Base-by-base conservation (phyloP, 1,284 basidiomycete genomes). In the Ceratobasidium sp. region DNA sequence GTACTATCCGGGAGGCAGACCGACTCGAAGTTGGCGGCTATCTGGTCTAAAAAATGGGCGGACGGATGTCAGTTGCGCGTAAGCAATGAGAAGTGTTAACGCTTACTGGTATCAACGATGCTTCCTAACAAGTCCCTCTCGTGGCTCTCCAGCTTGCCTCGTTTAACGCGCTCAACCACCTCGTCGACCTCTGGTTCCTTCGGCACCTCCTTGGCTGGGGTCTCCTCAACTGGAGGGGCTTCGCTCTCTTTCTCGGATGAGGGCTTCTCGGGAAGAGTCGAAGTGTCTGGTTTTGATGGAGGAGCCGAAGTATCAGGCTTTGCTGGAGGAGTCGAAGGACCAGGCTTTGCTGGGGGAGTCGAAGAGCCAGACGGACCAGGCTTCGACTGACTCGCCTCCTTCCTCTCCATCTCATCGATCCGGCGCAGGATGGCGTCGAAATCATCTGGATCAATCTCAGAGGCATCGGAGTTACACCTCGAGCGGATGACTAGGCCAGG, bases 1-100 rank as follows among this genome's bases (percentile, higher is more conserved):
- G 95, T 97, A 83, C 93, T 92, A 23, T 90, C 85, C 15, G 95
- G 95, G 49, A 97, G 89, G 84, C 96, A 95, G 23, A 97, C 95
- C 81, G 96, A 93, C 71, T 88, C 87, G 85, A 97, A 97, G 0
- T 92, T 91, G 7, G 95, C 95, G 18, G 92, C 89, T 86, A 95
- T 91, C 0, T 92, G 88, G 53, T 85, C 93, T 94, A 81, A 10
- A 33, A 33, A 33, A 33, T 33, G 1, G 33, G 33, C 33, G 33
- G 4, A 33, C 33, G 33, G 4, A 33, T 33, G 33, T 33, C 4
- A 33, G 33, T 33, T 33, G 33, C 33, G 33, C 33, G 33, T 33
- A 33, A 33, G 33, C 33, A 20, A n/a, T 12, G 18, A 51, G 18
- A 44, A 33, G 40, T 9, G 33, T 23, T 12, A 15, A 58, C 23